Base-by-base conservation (phyloP, 2,329 filamentous ascomycete species). In the Neopestalotiopsis sp. region DNA sequence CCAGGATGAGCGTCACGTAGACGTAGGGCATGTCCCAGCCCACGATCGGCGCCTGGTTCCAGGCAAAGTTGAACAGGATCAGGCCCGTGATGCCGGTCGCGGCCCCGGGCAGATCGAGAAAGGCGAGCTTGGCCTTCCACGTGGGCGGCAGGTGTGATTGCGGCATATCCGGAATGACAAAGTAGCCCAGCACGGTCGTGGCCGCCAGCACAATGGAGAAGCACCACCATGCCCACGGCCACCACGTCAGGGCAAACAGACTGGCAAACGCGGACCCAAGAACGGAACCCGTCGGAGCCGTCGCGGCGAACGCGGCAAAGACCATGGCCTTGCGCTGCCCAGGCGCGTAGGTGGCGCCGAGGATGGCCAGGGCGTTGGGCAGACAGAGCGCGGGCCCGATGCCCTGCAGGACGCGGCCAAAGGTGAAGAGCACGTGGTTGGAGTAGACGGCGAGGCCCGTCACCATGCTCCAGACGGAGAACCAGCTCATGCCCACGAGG, bases 1-100 rank as follows among this genome's bases (percentile, higher is more conserved):
- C 88, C 17, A 89, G 66, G 65, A 89, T 84, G 6, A 90, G 80
- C 3, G 85, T 74, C 2, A 83, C 75, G 72, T 85, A 86, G 42
- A 87, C 81, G 71, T 88, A 87, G 1, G 85, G 79, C 30, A 80
- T 76, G 5, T 76, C 65, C 87, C 88, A 90, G 1, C 86, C 85
- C 6, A 83, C 84, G 1, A 86, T 79, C 0, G 85, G 83, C 1
- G 85, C 87, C 74, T 90, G 87, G 72, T 90, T 90, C 86, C 87
- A 89, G 1, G 87, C 85, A 67, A 90, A 84, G 74, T 89, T 90
- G 75, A 89, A 79, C 4, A 90, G 77, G 1, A 89, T 79, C 45
- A 90, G 78, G 1, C 81, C 85, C 0, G 81, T 79, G 30, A 89
- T 81, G 2, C 88, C 88, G 1, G 71, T 61, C 2, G 72, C 14